A percentile compares a stretch with the other conserved stretches of the same genome.
phyloP scores from a whole-genome alignment of 495 filamentous ascomycete genomes.

The Hyaloscypha variabilis region DNA sequence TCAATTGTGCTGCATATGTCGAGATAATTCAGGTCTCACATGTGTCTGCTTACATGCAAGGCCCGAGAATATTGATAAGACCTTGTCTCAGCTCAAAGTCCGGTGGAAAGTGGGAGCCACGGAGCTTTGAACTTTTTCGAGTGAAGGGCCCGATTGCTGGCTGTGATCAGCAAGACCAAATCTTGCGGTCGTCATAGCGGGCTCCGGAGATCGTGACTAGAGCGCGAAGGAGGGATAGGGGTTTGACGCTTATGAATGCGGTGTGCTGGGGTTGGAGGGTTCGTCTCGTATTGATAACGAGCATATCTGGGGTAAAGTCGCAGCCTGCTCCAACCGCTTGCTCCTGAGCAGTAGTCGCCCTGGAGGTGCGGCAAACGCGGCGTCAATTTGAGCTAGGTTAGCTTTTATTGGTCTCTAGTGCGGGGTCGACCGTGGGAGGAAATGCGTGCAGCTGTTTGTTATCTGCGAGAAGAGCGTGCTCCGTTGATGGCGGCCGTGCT shows the following conservation, averaged over 20 bases:
- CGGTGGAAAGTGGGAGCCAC: neutral
- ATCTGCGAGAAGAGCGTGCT: neutral
- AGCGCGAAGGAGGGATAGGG: neutral
- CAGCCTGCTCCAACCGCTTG: neutral
- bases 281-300: slow-evolving; percentile 6
- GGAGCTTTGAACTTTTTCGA: neutral
- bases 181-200: neutral
- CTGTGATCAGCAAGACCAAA: neutral
- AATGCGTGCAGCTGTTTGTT: neutral
- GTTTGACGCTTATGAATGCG: neutral
- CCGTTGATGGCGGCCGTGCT: neutral
- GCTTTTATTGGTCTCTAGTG: slow-evolving; percentile 4
- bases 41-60: too few species aligned
- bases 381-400: neutral
- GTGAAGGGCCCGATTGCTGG: neutral
- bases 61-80: too few species aligned
- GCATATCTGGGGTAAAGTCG: slow-evolving; percentile 6
- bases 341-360: neutral
- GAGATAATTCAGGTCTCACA: too few species aligned
- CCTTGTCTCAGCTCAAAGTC: neutral
- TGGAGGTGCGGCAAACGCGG: neutral
- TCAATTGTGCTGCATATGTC: too few species aligned
- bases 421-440: neutral
- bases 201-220: neutral
- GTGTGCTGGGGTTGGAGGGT: neutral